Conservation (phyloP, 192 early-diverging fungal species). For the Powellomyces hirtus region DNA sequence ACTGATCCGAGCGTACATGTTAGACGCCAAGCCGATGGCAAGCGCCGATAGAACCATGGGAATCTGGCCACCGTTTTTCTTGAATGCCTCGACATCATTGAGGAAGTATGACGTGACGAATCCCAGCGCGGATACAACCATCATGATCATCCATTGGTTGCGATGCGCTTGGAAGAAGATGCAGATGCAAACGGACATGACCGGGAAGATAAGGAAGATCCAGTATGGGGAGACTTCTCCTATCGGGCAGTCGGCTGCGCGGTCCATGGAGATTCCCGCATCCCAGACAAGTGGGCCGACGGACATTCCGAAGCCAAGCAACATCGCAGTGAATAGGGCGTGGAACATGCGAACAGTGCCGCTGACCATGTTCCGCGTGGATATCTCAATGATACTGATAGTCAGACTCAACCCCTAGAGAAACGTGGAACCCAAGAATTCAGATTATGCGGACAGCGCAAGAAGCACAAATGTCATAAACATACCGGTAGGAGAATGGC, state of each 20-base stretch:
- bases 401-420: slow-evolving; percentile 79
- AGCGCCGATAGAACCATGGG: slow-evolving; percentile 67
- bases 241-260: not conserved
- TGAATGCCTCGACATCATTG: slow-evolving; percentile 48
- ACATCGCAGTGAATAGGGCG: slow-evolving; percentile 68
- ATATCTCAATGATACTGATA: slow-evolving; percentile 80
- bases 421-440: too few species aligned
- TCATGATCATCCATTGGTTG: slow-evolving; percentile 72
- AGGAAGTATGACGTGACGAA: slow-evolving; percentile 69
- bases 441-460: too few species aligned
- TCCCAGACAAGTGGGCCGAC: slow-evolving; percentile 25
- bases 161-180: slow-evolving; percentile 58
- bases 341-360: slow-evolving; percentile 82
- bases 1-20: slow-evolving; percentile 72
- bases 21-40: slow-evolving; percentile 75
- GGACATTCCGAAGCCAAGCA: slow-evolving; percentile 36
- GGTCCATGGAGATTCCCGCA: not conserved
- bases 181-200: slow-evolving; percentile 52
- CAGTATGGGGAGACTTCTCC: slow-evolving; percentile 23
- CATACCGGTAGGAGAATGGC: slow-evolving; percentile 41
- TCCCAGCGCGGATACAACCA: slow-evolving; percentile 63
- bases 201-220: slow-evolving; percentile 60
- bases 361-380: slow-evolving; percentile 81
- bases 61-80: slow-evolving; percentile 28
- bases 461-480: too few species aligned